A percentile compares a stretch with the other conserved stretches of the same genome.
Evolutionary conservation across 306 rosid genomes (phyloP).

Genomic region (Prinsepia uniflora): DNA sequence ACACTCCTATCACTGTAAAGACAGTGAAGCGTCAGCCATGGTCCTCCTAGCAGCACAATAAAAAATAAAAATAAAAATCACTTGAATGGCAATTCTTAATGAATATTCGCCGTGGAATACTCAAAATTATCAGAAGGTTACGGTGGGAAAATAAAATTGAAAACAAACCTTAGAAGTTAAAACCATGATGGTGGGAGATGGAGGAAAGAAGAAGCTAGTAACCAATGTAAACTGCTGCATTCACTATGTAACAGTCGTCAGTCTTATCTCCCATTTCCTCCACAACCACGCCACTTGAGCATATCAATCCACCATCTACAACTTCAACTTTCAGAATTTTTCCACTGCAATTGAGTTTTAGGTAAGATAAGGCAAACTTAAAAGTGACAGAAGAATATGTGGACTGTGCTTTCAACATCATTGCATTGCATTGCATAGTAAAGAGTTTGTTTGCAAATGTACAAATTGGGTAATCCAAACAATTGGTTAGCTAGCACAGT

Average conservation of each 20-base stretch:
- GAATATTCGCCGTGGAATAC: background rate
- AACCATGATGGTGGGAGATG: background rate
- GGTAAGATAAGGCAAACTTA: background rate
- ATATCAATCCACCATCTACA: constrained; percentile 90
- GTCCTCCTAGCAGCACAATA: background rate
- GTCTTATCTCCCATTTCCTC: constrained; percentile 99
- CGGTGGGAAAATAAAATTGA: constrained; percentile 4
- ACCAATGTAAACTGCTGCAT: constrained; percentile 95
- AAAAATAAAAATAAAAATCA: background rate
- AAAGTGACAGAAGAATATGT: background rate
- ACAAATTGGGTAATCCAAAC: background rate
- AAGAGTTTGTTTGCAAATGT: constrained; percentile 1
- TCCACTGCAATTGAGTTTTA: constrained; percentile 55
- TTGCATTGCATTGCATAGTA: constrained; percentile 6
- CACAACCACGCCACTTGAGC: constrained; percentile 92
- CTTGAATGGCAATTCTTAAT: background rate
- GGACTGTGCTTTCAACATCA: background rate
- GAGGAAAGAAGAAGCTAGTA: constrained; percentile 43
- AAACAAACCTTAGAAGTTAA: constrained; percentile 18
- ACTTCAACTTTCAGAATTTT: constrained; percentile 72
- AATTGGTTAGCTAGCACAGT: background rate
- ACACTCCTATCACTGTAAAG: background rate
- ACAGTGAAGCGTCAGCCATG: background rate
- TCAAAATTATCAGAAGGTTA: background rate
- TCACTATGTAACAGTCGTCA: constrained; percentile 89